Conservation (phyloP, 1,139 yeast species). For the Blastobotrys ciferrii region DNA sequence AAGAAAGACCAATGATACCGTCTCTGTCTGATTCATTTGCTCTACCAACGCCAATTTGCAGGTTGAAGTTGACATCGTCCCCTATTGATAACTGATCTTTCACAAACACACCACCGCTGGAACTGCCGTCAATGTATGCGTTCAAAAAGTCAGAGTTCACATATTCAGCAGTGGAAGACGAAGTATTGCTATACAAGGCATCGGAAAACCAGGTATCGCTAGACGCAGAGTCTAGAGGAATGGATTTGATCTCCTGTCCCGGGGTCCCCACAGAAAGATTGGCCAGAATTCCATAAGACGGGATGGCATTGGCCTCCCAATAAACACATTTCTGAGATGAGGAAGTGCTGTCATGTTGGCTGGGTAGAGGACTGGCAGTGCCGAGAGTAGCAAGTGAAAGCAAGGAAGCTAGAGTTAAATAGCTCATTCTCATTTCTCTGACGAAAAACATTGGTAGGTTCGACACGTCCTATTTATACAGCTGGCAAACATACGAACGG, state of each 20-base stretch:
- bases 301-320: neutral
- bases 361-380: neutral
- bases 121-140: conserved; percentile 24
- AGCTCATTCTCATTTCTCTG: neutral
- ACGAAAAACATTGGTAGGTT: too few species aligned
- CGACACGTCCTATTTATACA: too few species aligned
- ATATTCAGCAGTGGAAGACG: conserved; percentile 15
- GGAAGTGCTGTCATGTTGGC: neutral
- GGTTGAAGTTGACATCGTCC: neutral
- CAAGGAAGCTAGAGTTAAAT: neutral
- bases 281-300: neutral
- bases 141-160: conserved; percentile 20
- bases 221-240: conserved; percentile 47
- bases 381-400: neutral
- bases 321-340: neutral
- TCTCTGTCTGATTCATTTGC: neutral
- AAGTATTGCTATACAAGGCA: conserved; percentile 14
- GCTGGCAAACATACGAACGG: too few species aligned
- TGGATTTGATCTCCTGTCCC: conserved; percentile 22
- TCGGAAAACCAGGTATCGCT: conserved; percentile 45
- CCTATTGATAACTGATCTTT: conserved; percentile 39
- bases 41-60: conserved; percentile 3
- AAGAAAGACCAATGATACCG: neutral
- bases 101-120: conserved; percentile 51
- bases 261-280: conserved; percentile 30